These are phyloP conservation scores for Verticillium albo-atrum DNA, from an alignment of 2,329 filamentous ascomycete genomes.

Conservation along the genomic window DNA sequence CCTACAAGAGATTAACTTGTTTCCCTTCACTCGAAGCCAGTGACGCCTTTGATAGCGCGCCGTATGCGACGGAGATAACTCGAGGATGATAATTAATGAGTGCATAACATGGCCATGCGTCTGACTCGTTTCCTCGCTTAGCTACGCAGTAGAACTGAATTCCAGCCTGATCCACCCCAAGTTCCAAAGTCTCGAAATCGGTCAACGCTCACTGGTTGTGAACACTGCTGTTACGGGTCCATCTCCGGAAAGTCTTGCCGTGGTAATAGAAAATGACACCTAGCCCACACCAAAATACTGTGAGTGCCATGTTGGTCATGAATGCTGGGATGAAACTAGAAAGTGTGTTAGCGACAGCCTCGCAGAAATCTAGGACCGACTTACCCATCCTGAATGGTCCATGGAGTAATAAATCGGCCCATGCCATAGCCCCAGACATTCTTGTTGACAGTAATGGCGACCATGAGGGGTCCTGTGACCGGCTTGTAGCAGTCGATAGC, in stretches of 20 bases:
- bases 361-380: not conserved
- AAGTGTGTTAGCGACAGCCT: not conserved
- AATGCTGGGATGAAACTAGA: not conserved
- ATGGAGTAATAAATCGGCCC: not conserved
- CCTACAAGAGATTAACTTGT: too few species aligned
- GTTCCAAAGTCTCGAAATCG: too few species aligned
- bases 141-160: too few species aligned
- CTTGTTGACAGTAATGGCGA: not conserved
- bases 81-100: too few species aligned
- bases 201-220: not conserved
- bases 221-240: not conserved
- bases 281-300: not conserved
- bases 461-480: conserved; percentile 38
- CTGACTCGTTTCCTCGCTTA: too few species aligned
- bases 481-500: conserved; percentile 63
- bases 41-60: too few species aligned
- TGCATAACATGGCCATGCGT: too few species aligned
- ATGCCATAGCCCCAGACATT: not conserved
- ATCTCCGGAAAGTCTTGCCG: not conserved
- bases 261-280: not conserved
- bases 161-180: too few species aligned
- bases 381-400: not conserved
- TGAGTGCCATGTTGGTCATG: not conserved
- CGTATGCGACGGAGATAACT: too few species aligned
- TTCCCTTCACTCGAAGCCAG: too few species aligned